Percentiles rank a stretch among this genome's conserved stretches.
Conservation (phyloP, 164 flowering plant genomes). For the Sedum album region DNA sequence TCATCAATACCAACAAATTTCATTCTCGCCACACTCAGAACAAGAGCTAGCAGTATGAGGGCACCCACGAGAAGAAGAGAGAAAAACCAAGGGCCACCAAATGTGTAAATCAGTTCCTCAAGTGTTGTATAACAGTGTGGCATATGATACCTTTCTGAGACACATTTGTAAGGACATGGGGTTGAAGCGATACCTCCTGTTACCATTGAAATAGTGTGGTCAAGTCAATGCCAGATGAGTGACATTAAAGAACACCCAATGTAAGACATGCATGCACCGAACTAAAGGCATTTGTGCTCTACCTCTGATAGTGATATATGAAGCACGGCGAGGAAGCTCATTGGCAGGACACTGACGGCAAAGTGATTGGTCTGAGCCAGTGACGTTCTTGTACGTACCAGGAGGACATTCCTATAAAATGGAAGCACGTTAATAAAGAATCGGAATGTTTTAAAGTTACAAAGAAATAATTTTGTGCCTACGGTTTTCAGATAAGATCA, state of each 20-base stretch:
- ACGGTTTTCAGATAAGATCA: not conserved
- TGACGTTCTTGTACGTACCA: slow-evolving; percentile 87
- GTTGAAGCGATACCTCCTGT: slow-evolving; percentile 85
- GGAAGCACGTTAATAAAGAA: not conserved
- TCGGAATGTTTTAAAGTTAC: not conserved
- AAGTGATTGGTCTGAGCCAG: slow-evolving; percentile 70
- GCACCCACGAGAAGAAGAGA: slow-evolving; percentile 69
- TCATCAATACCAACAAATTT: slow-evolving; percentile 85
- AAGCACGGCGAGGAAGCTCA: slow-evolving; percentile 88
- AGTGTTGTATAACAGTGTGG: slow-evolving; percentile 92
- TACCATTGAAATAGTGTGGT: not conserved
- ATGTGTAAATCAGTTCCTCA: slow-evolving; percentile 87
- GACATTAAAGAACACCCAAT: not conserved
- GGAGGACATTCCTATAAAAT: slow-evolving; percentile 78
- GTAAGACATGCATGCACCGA: not conserved
- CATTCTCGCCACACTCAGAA: slow-evolving; percentile 94
- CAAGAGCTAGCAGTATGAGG: slow-evolving; percentile 77
- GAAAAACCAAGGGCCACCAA: slow-evolving; percentile 98
- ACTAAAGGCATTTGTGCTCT: not conserved
- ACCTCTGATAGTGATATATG: slow-evolving; percentile 78
- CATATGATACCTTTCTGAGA: slow-evolving; percentile 95
- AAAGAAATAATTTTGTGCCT: not conserved
- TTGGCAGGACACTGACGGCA: slow-evolving; percentile 65
- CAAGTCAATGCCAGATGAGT: not conserved
- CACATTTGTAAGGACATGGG: slow-evolving; percentile 87